Conservation (phyloP, 2,329 filamentous ascomycete species). For the Aspergillus ochraceus region DNA sequence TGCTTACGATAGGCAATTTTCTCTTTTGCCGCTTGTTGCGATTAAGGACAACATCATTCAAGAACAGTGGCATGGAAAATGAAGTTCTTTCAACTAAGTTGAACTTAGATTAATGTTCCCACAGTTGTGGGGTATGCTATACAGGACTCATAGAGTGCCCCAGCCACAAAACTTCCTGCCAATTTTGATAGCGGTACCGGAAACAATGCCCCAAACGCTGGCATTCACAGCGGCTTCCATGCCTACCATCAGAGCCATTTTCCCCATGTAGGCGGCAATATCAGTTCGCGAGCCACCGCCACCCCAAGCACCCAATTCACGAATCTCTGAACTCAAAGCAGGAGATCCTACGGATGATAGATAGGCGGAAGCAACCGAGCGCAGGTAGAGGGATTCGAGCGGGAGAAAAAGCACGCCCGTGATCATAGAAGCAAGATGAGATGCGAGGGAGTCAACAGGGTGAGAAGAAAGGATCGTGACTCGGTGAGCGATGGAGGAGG, state of each 20-base stretch:
- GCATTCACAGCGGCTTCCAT: conserved; percentile 39
- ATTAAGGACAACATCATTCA: too few relatives aligned
- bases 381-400: conserved; percentile 42
- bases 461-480: conserved; percentile 45
- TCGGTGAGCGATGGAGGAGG: conserved; percentile 30
- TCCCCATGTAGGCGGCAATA: conserved; percentile 36
- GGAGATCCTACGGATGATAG: conserved; percentile 30
- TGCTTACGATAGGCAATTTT: conserved; percentile 6
- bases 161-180: conserved; percentile 43
- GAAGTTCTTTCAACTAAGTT: background rate
- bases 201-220: conserved; percentile 39
- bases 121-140: background rate
- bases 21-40: background rate
- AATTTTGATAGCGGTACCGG: conserved; percentile 38
- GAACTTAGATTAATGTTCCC: background rate
- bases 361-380: conserved; percentile 40
- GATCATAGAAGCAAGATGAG: conserved; percentile 40
- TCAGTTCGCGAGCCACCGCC: conserved; percentile 34
- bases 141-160: conserved; percentile 29
- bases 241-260: conserved; percentile 37
- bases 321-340: conserved; percentile 30
- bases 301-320: conserved; percentile 33
- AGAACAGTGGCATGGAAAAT: too few relatives aligned
- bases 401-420: conserved; percentile 41
- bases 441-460: conserved; percentile 43